A percentile compares a stretch with the other conserved stretches of the same genome.
Conservation (phyloP, 2,329 filamentous ascomycete genomes). For the Orbilia ellipsospora region DNA sequence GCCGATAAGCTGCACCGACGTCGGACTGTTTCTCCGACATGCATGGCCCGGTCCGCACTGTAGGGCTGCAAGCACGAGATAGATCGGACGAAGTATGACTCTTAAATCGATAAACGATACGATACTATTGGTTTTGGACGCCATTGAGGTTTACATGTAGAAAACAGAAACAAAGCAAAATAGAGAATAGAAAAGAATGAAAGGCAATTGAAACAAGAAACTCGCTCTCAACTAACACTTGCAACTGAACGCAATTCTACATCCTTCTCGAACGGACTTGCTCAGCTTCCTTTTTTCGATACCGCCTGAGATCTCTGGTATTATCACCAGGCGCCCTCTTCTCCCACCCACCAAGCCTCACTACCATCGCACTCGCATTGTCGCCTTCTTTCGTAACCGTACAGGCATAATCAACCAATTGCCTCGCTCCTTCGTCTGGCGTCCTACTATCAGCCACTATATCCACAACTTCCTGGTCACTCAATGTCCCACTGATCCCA, state of each 20-base stretch:
- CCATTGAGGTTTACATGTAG: background rate
- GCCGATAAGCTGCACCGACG: constrained; percentile 38
- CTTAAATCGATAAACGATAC: constrained; percentile 2
- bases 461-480: constrained; percentile 95
- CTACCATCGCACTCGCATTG: constrained; percentile 76
- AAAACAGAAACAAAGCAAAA: background rate
- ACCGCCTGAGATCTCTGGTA: constrained; percentile 91
- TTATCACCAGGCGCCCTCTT: constrained; percentile 82
- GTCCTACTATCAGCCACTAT: constrained; percentile 93
- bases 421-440: constrained; percentile 82
- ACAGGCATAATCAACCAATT: constrained; percentile 86
- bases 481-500: constrained; percentile 84
- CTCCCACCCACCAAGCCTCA: constrained; percentile 76
- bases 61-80: too few species aligned
- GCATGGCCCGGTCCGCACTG: too few species aligned
- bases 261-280: constrained; percentile 74
- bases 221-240: background rate
- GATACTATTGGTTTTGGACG: background rate
- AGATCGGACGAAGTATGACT: constrained; percentile 2
- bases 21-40: constrained; percentile 25
- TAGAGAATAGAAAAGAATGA: background rate
- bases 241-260: constrained; percentile 43
- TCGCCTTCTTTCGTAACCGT: constrained; percentile 78
- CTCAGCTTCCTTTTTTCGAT: constrained; percentile 83
- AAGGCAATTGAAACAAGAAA: background rate